Evolutionary conservation across 2,329 filamentous ascomycete species (phyloP).

Genomic region (Magnaporthiopsis poae): DNA sequence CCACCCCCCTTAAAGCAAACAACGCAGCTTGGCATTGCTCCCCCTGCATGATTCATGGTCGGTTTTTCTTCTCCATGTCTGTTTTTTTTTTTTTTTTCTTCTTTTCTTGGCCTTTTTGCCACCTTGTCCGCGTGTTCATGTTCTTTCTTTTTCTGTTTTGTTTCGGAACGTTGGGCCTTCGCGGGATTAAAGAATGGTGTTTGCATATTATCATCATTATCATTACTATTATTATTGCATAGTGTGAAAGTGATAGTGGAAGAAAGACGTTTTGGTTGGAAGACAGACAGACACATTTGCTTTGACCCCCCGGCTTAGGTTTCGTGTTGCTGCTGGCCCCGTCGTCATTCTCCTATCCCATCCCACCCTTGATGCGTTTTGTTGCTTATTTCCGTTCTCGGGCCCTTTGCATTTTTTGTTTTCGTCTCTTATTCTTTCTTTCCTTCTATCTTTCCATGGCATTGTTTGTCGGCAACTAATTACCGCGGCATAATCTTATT

Average conservation of each 20-base stretch:
- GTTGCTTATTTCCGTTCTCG: neutral
- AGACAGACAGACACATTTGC: neutral
- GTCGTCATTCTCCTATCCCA: neutral
- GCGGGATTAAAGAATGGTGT: neutral
- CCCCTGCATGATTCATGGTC: neutral
- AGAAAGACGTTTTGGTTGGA: neutral
- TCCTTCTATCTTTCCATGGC: neutral
- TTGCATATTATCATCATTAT: neutral
- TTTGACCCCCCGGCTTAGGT: no score
- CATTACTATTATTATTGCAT: neutral
- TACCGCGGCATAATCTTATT: neutral
- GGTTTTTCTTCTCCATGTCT: neutral
- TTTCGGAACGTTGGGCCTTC: neutral
- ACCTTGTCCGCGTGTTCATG: neutral
- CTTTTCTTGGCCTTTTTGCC: neutral
- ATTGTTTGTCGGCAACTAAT: neutral
- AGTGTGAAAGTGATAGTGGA: neutral
- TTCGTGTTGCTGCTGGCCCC: no score
- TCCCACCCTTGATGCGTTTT: neutral
- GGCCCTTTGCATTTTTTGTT: neutral
- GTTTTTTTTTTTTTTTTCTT: neutral
- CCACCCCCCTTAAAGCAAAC: neutral
- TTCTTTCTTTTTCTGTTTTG: neutral
- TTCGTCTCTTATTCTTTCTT: neutral
- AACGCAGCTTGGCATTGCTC: neutral